Conservation (phyloP, 805 yeast genomes). For the Yamadazyma sp. region DNA sequence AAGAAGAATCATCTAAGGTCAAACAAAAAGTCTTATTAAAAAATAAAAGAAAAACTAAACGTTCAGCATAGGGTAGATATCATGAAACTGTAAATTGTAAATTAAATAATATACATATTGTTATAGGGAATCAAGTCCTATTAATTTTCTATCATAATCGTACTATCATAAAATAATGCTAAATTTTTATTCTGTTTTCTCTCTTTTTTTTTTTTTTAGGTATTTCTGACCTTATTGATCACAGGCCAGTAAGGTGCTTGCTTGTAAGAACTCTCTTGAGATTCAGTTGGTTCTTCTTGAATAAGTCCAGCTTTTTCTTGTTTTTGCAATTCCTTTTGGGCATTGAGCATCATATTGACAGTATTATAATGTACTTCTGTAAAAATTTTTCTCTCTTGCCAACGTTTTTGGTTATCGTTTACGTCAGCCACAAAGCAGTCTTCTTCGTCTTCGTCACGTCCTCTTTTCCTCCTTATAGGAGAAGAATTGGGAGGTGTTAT, state of each 20-base stretch:
- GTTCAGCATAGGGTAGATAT: slow-evolving; percentile 9
- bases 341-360: slow-evolving; percentile 11
- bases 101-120: slow-evolving; percentile 8
- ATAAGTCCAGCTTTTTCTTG: neutral
- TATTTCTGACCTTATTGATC: slow-evolving; percentile 4
- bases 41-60: slow-evolving; percentile 41
- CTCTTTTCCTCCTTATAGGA: slow-evolving; percentile 1
- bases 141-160: no score
- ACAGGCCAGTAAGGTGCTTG: slow-evolving; percentile 16
- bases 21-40: slow-evolving; percentile 59
- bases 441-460: slow-evolving; percentile 1
- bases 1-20: slow-evolving; percentile 22
- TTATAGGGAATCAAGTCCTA: no score
- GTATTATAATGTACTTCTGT: slow-evolving; percentile 12
- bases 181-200: no score
- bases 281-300: neutral
- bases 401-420: slow-evolving; percentile 6
- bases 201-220: no score
- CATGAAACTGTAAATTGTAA: slow-evolving; percentile 10
- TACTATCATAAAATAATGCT: no score
- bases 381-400: slow-evolving; percentile 12
- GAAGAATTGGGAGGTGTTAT: slow-evolving; percentile 6
- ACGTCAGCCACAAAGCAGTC: neutral
- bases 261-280: slow-evolving; percentile 1
- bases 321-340: slow-evolving; percentile 10